Evolutionary conservation across 768 basidiomycete genomes (phyloP).

Genomic region (Xerocomellus intermedius): DNA sequence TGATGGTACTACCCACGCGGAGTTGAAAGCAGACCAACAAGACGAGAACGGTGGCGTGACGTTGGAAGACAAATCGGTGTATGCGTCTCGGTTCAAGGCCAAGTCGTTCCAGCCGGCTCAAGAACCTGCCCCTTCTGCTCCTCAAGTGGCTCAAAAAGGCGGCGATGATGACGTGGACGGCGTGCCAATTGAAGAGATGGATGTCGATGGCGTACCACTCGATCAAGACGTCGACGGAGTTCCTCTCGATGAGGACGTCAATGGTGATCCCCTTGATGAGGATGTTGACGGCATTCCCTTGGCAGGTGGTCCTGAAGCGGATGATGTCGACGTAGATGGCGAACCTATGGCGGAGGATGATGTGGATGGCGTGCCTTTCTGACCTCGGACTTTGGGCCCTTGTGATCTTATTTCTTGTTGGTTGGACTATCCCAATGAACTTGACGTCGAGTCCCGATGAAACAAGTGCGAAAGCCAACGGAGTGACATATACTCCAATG

Average conservation of each 20-base stretch:
- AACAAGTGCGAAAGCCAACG: background rate
- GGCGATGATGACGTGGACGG: conserved; percentile 53
- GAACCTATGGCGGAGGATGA: conserved; percentile 34
- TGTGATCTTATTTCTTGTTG: background rate
- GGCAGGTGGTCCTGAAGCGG: conserved; percentile 15
- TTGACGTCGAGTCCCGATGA: background rate
- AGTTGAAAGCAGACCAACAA: conserved; percentile 29
- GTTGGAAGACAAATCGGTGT: conserved; percentile 32
- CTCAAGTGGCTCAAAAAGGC: conserved; percentile 34
- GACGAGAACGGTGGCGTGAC: conserved; percentile 16
- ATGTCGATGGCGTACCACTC: conserved; percentile 48
- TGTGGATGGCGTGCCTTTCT: conserved; percentile 40
- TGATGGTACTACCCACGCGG: conserved; percentile 51
- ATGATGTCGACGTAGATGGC: conserved; percentile 25
- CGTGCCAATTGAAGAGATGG: conserved; percentile 47
- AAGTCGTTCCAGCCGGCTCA: conserved; percentile 75
- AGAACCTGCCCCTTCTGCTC: conserved; percentile 29
- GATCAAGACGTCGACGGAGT: conserved; percentile 40
- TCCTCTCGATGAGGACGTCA: conserved; percentile 31
- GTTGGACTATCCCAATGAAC: background rate
- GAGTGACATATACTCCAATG: background rate
- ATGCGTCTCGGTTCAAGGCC: conserved; percentile 69
- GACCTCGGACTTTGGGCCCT: background rate
- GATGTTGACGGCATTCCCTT: conserved; percentile 43
- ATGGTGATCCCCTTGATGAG: conserved; percentile 29